Conservation (phyloP, 2,329 filamentous ascomycete genomes). For the Xylaria arbuscula region DNA sequence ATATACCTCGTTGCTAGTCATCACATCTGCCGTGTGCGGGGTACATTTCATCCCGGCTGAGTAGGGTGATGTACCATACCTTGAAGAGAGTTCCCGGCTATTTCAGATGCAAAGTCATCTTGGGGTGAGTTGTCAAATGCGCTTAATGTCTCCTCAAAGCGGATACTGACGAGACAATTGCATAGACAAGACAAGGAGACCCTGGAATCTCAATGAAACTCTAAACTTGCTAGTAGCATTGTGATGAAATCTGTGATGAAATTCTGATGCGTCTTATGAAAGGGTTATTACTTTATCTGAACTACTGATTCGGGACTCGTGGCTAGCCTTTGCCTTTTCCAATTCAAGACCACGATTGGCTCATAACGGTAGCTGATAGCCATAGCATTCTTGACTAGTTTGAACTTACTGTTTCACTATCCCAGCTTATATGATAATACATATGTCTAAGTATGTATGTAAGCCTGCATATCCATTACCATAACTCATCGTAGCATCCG, state of each 20-base stretch:
- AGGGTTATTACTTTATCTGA: neutral
- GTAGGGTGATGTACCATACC: neutral
- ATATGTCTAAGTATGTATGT: too few relatives aligned
- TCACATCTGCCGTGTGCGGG: slow-evolving; percentile 34
- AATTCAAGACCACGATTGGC: neutral
- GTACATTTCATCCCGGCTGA: slow-evolving; percentile 25
- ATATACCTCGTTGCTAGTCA: slow-evolving; percentile 11
- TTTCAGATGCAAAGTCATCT: too few relatives aligned
- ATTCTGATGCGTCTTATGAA: neutral
- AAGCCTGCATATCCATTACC: neutral
- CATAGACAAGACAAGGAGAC: neutral
- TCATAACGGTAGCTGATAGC: neutral
- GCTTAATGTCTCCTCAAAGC: slow-evolving; percentile 9
- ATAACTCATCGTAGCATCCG: neutral
- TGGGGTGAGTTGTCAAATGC: neutral
- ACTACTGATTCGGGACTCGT: too few relatives aligned
- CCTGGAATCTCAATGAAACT: neutral
- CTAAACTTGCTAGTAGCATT: neutral
- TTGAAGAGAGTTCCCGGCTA: neutral
- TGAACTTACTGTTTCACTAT: neutral
- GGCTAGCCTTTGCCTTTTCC: neutral
- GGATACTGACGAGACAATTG: neutral
- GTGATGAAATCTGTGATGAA: neutral
- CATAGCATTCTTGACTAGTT: neutral
- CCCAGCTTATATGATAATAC: slow-evolving; percentile 1